Evolutionary conservation across 306 rosid genomes (phyloP), one percentile per base, ranked within the genome.

Genomic region (Rubus parviflorus): DNA sequence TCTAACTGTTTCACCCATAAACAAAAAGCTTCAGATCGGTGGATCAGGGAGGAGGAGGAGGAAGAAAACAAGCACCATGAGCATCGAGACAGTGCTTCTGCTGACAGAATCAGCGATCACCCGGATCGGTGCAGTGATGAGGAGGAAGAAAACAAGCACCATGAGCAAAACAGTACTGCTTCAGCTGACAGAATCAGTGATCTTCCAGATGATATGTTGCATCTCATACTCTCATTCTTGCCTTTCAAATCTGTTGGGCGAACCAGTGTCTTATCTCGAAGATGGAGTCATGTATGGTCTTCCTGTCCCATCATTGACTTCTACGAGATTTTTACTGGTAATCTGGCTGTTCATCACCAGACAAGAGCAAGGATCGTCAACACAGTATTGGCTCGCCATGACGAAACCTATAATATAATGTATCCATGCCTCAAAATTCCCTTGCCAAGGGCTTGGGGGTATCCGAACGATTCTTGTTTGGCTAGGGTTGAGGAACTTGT

Each of bases 191-290:
- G 23, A 23, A 22, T 73, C 23, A 57, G 77, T 51, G 51, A 57
- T 58, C 43, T 73, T 23, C 68, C 43, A 41, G 77, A 57, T 23
- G 41, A 5, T 16, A 22, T 73, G 3, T 46, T 57, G 66, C 68
- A 57, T 38, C 68, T 20, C 68, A 58, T 73, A 22, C 77, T 73
- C 67, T 41, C 77, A 6, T 73, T 73, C 53, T 42, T 73, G 23
- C 77, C 77, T 51, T 4, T 73, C 41, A 73, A 73, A 42, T 57
- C 77, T 56, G 25, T 58, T 10, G 77, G 68, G 4, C 68, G 41
- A 42, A 42, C 42, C 54, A 13, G 68, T 46, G 20, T 57, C 30
- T 22, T 42, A 8, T 56, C 77, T 16, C 11, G 3, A 35, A 53
- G 51, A 40, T 72, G 35, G 62, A 19, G 6, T 17, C 57, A 19